phyloP scores from a whole-genome alignment of 1,139 yeast genomes.

The Geotrichum carabidarum region DNA sequence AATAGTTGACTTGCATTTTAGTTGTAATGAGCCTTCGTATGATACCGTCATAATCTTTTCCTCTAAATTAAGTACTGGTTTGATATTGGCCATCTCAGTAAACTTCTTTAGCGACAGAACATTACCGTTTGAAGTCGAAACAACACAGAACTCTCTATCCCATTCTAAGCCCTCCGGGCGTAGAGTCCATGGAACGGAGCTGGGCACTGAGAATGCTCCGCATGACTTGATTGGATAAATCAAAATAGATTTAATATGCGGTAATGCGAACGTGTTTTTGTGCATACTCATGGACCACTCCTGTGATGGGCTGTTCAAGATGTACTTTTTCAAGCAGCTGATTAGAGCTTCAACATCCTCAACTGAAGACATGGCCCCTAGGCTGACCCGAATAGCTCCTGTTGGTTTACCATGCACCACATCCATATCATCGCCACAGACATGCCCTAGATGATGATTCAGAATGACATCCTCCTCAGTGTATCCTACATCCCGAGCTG shows the following conservation, averaged over 20 bases:
- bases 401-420: slow-evolving; percentile 38
- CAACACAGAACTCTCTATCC: slow-evolving; percentile 41
- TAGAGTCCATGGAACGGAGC: slow-evolving; percentile 32
- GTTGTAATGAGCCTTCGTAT: not conserved
- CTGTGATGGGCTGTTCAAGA: not conserved
- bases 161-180: slow-evolving; percentile 34
- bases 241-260: slow-evolving; percentile 26
- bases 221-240: slow-evolving; percentile 45
- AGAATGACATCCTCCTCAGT: slow-evolving; percentile 32
- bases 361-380: slow-evolving; percentile 40
- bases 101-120: slow-evolving; percentile 36
- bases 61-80: slow-evolving; percentile 29
- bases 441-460: slow-evolving; percentile 37
- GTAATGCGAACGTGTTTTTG: not conserved
- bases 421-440: slow-evolving; percentile 42
- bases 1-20: slow-evolving; percentile 10
- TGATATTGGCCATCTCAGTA: slow-evolving; percentile 36
- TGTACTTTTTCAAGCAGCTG: slow-evolving; percentile 30
- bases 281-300: not conserved
- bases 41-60: slow-evolving; percentile 20
- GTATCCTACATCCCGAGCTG: slow-evolving; percentile 29
- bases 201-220: slow-evolving; percentile 34
- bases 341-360: slow-evolving; percentile 36
- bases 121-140: slow-evolving; percentile 29
- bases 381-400: slow-evolving; percentile 41